Base-by-base conservation (phyloP, 1,139 yeast genomes). In the Pneumocystis wakefieldiae region DNA sequence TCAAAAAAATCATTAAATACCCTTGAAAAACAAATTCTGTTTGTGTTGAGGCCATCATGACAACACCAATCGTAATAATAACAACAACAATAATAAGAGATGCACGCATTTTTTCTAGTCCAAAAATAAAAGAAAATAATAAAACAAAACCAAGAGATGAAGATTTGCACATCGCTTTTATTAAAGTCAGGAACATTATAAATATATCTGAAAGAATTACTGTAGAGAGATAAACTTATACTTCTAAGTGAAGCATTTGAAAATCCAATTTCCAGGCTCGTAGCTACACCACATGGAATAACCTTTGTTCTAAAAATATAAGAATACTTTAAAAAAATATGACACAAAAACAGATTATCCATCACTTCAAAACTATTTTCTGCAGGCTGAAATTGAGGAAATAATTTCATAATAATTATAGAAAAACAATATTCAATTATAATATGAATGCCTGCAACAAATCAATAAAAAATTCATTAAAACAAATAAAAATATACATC, bases 201-300 rank as follows among this genome's bases (percentile, higher is more conserved):
- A 24, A 48, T 29, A 24, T 28, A 58, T 38, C 8, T 14, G 28
- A n/a, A 17, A 37, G 36, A 87, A 88, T 24, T 90, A n/a, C 97
- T 91, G 74, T 91, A 92, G 63, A 91, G 81, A 35, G 92, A 84
- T 67, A 92, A 78, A 1, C 96, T 83, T 61, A 92, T 87, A 72
- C 81, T 84, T 67, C 85, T 80, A 70, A 91, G 81, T 42, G 96
- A 86, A 41, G 86, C 83, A 73, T 92, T 92, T 41, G 96, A 92
- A 68, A 90, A 79, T 2, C 98, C 98, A 69, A 92, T 90, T 74
- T 92, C 98, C 15, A 95, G 94, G 2, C 95, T 89, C 1, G 92
- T 83, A 0, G 96, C 94, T 17, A 87, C 66, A 0, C 96, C 87
- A 71, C 97, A 90, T 0, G 97, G 97, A 1, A 88, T 72, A 60